Base-by-base conservation (phyloP, 768 basidiomycete genomes). In the Suillus fuscotomentosus region DNA sequence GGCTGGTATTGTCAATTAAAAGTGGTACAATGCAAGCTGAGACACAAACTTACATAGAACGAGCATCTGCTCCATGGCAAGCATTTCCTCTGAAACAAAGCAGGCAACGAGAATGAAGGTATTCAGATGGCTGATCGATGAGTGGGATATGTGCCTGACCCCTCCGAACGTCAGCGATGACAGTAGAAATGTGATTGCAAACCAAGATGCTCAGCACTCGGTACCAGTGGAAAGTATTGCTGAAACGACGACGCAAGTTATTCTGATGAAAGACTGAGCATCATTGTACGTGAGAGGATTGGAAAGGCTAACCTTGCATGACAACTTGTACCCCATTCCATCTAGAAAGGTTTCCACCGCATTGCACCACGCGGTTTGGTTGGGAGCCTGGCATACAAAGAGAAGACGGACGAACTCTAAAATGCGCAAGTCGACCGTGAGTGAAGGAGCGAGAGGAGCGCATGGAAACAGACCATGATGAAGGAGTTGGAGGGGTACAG, bases 401-500 rank as follows among this genome's bases (percentile, higher is more conserved):
- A 70, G 65, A 8, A 38, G 42, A 22, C 31, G 64, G 24, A 68
- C 51, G n/a, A 78, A 77, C 45, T 75, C 71, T 34, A 78, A 60
- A 22, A 78, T 66, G 11, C 63, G 68, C 14, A 77, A 42, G 55
- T 78, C 73, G 3, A 79, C 72, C 5, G 73, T 74, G 0, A 79
- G 63, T 27, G 72, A 70, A 2, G 78, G 78, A 3, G 55, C 47
- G 2, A 69, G 17, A 1, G 77, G 77, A 63, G 63, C 3, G 66
- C 71, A 60, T 55, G 62, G 5, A 42, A 62, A 66, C 63, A 71
- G 24, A 1, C 74, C 74, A 10, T n/a, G 45, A 43, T 53, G 17
- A 0, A 78, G 55, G 3, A 77, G 72, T 31, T 76, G 73, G 14
- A 50, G 24, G 11, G 74, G 63, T 3, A 63, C 71, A 60, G 63